A percentile compares a stretch with the other conserved stretches of the same genome.
phyloP scores from a whole-genome alignment of 2,329 filamentous ascomycete species.

The Fusarium falciforme region DNA sequence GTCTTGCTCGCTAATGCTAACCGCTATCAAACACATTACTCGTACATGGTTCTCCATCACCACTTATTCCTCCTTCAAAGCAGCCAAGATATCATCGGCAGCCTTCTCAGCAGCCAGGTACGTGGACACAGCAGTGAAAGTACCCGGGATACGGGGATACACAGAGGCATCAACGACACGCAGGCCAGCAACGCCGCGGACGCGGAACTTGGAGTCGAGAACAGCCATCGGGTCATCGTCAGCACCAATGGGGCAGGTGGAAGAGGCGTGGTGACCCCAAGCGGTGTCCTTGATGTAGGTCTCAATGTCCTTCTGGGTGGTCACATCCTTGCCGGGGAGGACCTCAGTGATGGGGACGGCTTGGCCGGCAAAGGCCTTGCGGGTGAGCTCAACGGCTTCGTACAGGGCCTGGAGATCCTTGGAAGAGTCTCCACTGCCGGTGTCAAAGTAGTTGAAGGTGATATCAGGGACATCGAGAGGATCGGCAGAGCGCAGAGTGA shows the following conservation, averaged over 20 bases:
- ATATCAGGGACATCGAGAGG: constrained; percentile 74
- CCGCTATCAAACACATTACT: not conserved
- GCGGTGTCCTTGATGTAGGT: constrained; percentile 46
- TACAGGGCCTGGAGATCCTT: constrained; percentile 64
- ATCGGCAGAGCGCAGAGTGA: constrained; percentile 69
- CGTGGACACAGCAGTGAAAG: constrained; percentile 48
- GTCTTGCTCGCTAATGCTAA: not conserved
- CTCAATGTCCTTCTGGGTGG: constrained; percentile 28
- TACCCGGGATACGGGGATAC: constrained; percentile 53
- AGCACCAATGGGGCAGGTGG: constrained; percentile 48
- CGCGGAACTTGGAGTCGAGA: constrained; percentile 61
- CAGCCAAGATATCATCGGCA: constrained; percentile 44
- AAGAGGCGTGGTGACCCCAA: constrained; percentile 51
- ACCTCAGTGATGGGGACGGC: constrained; percentile 36
- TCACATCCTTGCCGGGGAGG: constrained; percentile 28
- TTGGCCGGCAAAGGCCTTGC: constrained; percentile 52
- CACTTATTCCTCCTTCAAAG: constrained; percentile 9
- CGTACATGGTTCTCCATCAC: not conserved
- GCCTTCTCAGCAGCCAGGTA: constrained; percentile 51
- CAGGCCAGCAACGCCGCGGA: constrained; percentile 57
- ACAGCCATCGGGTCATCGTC: constrained; percentile 52
- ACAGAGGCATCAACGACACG: constrained; percentile 60
- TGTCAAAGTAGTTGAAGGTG: constrained; percentile 70
- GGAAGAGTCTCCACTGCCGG: constrained; percentile 58
- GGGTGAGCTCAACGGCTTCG: constrained; percentile 66